These are phyloP conservation scores for Actinidia arguta DNA, from an alignment of 179 eudicot species.

Conservation along the genomic window DNA sequence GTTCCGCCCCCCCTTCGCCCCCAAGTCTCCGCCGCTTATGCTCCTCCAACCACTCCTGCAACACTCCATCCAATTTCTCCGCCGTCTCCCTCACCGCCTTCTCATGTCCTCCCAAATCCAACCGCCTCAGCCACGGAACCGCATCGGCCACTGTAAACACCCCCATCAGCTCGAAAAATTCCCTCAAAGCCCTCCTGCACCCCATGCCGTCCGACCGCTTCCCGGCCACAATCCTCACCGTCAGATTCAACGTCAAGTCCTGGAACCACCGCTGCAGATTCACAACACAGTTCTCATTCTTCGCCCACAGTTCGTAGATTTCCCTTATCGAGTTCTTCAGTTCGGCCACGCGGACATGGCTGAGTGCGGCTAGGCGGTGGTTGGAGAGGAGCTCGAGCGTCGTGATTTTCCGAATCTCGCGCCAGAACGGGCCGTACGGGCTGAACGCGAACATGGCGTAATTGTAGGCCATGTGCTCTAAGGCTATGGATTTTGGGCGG, in stretches of 20 bases:
- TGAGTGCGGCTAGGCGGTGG: slow-evolving; percentile 22
- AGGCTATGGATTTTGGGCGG: slow-evolving; percentile 28
- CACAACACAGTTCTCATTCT: not conserved
- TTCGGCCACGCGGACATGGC: slow-evolving; percentile 25
- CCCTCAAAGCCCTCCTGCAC: slow-evolving; percentile 3
- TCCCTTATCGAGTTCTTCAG: not conserved
- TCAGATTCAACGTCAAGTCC: not conserved
- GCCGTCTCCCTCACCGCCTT: slow-evolving; percentile 25
- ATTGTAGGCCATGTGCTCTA: slow-evolving; percentile 34
- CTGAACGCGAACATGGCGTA: slow-evolving; percentile 35
- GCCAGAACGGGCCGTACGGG: slow-evolving; percentile 48
- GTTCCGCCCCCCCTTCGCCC: not conserved
- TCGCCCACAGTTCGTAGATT: not conserved
- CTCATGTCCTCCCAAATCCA: slow-evolving; percentile 34
- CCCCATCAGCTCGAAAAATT: slow-evolving; percentile 24
- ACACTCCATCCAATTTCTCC: slow-evolving; percentile 16
- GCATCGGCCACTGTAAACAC: slow-evolving; percentile 31
- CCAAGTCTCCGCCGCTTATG: slow-evolving; percentile 18
- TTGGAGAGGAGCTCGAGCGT: slow-evolving; percentile 28
- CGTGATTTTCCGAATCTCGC: slow-evolving; percentile 37
- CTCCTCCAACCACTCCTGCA: slow-evolving; percentile 33
- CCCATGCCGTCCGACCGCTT: not conserved
- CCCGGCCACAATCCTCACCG: slow-evolving; percentile 17
- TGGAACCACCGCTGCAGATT: slow-evolving; percentile 39
- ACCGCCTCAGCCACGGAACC: slow-evolving; percentile 34